phyloP scores from a whole-genome alignment of 331 rosid genomes.

The Cucumis variabilis region DNA sequence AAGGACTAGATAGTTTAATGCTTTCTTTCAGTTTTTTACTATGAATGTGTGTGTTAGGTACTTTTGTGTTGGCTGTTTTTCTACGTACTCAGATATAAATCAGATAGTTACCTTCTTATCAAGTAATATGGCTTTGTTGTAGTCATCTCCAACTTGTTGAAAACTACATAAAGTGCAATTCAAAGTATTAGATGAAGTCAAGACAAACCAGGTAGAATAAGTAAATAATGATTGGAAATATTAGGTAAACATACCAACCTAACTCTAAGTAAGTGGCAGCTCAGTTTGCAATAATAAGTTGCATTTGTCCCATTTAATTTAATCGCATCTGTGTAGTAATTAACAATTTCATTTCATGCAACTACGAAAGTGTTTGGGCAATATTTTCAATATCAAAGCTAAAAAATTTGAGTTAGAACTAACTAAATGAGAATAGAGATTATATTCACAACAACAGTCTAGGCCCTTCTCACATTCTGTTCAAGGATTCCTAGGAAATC shows the following conservation, averaged over 20 bases:
- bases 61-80: background rate
- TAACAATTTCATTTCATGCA: constrained; percentile 32
- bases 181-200: constrained; percentile 1
- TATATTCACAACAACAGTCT: background rate
- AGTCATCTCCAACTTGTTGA: constrained; percentile 86
- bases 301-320: constrained; percentile 58
- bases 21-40: background rate
- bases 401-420: background rate
- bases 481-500: constrained; percentile 2
- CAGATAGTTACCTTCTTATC: constrained; percentile 69
- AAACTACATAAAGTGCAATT: constrained; percentile 52
- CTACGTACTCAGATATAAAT: background rate
- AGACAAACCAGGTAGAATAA: background rate
- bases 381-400: background rate
- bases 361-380: background rate
- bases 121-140: constrained; percentile 60
- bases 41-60: background rate
- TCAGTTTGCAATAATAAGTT: constrained; percentile 71
- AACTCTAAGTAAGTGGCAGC: constrained; percentile 78
- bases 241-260: constrained; percentile 61
- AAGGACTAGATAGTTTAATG: too few species aligned
- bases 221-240: background rate
- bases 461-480: background rate
- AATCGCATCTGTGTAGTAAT: constrained; percentile 71
- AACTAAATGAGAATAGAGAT: background rate